Conservation (phyloP, 164 flowering plant species). For the Paratinospora sagittata region DNA sequence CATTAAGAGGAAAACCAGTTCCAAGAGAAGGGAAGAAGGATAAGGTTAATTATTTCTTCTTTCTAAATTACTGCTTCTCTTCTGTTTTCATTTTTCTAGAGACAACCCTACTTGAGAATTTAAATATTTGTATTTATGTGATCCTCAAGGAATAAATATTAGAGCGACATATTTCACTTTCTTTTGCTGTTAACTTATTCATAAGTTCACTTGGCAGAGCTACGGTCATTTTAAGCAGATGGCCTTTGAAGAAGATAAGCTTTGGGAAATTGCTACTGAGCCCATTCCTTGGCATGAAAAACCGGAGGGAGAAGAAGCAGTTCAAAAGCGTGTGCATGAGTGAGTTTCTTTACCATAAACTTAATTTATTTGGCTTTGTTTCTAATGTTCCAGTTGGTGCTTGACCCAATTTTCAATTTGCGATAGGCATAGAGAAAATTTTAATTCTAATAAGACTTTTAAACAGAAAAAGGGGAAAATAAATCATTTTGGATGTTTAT, state of each 20-base stretch:
- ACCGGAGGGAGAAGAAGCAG: slow-evolving; percentile 87
- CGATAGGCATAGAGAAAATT: too few relatives aligned
- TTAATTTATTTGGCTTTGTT: neutral
- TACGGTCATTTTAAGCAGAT: slow-evolving; percentile 56
- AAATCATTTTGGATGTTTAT: too few relatives aligned
- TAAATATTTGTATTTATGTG: too few relatives aligned
- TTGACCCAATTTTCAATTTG: too few relatives aligned
- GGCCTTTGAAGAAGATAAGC: slow-evolving; percentile 85
- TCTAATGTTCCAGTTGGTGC: too few relatives aligned
- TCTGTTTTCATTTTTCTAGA: neutral
- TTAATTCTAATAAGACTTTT: too few relatives aligned
- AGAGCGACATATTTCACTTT: neutral
- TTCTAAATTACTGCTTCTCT: neutral
- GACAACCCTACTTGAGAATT: too few relatives aligned
- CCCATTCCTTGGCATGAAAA: slow-evolving; percentile 95
- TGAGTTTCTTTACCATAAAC: slow-evolving; percentile 30
- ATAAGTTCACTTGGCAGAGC: slow-evolving; percentile 32
- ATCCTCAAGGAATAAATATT: neutral
- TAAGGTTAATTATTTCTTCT: slow-evolving; percentile 54
- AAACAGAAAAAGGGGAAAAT: too few relatives aligned
- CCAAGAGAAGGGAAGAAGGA: slow-evolving; percentile 38
- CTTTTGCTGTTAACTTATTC: neutral
- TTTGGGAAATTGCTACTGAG: slow-evolving; percentile 82
- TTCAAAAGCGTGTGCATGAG: slow-evolving; percentile 96
- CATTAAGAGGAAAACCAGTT: slow-evolving; percentile 59